A percentile compares a stretch with the other conserved stretches of the same genome.
phyloP scores from a whole-genome alignment of 805 yeast species.

The Candida nitratophila region DNA sequence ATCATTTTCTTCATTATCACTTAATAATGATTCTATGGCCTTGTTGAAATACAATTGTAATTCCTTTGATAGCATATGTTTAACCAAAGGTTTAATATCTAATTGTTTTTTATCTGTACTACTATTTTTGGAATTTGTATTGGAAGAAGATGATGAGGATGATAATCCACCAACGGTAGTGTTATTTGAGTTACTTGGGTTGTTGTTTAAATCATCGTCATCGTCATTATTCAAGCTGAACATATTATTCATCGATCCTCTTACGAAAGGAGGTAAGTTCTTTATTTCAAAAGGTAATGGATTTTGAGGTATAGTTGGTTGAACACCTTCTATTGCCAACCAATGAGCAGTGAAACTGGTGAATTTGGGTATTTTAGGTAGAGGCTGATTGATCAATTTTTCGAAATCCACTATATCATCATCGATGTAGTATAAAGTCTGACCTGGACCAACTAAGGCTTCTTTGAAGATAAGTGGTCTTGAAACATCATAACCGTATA shows the following conservation, averaged over 20 bases:
- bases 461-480: slow-evolving; percentile 75
- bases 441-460: slow-evolving; percentile 87
- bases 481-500: slow-evolving; percentile 76
- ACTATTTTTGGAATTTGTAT: too few relatives aligned
- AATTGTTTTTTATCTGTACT: slow-evolving; percentile 39
- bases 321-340: slow-evolving; percentile 98
- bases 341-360: slow-evolving; percentile 93
- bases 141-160: too few relatives aligned
- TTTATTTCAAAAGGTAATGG: slow-evolving; percentile 79
- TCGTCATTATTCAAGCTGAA: slow-evolving; percentile 45
- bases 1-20: slow-evolving; percentile 44
- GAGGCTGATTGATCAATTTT: slow-evolving; percentile 83
- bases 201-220: slow-evolving; percentile 14
- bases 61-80: slow-evolving; percentile 92
- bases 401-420: slow-evolving; percentile 93
- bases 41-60: slow-evolving; percentile 89
- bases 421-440: slow-evolving; percentile 85
- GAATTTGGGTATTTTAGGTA: slow-evolving; percentile 91
- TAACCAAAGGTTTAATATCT: slow-evolving; percentile 81
- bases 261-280: slow-evolving; percentile 63
- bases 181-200: too few relatives aligned
- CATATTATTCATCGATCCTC: slow-evolving; percentile 76
- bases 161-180: too few relatives aligned
- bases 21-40: slow-evolving; percentile 70
- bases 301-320: slow-evolving; percentile 95